These are phyloP conservation scores for Cucumis variabilis DNA, from an alignment of 331 rosid species.

Conservation along the genomic window DNA sequence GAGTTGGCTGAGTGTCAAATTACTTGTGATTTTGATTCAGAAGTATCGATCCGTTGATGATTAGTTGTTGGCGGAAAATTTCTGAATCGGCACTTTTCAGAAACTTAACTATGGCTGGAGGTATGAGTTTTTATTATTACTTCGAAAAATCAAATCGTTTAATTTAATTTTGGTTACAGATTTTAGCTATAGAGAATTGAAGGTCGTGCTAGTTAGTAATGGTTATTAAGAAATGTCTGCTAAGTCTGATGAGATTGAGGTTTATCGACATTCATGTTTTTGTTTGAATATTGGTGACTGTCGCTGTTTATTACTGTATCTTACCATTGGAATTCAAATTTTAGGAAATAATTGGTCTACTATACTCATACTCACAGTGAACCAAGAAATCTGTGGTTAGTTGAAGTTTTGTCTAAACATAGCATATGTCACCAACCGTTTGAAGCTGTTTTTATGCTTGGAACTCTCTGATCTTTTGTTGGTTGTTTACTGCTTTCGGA, in stretches of 20 bases:
- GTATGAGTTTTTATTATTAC: slow-evolving; percentile 1
- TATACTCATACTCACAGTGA: neutral
- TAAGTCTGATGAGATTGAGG: neutral
- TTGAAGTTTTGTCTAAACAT: neutral
- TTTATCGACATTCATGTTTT: slow-evolving; percentile 2
- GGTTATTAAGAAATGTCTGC: neutral
- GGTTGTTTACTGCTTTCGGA: neutral
- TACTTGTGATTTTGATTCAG: too few relatives aligned
- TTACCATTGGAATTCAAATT: neutral
- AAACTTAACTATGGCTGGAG: too few relatives aligned
- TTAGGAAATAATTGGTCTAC: neutral
- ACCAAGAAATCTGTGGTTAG: neutral
- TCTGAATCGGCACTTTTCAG: too few relatives aligned
- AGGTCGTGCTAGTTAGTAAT: neutral
- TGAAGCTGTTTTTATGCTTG: neutral
- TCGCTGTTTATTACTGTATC: neutral
- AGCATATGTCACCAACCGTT: neutral
- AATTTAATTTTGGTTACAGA: neutral
- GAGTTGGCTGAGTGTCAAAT: too few relatives aligned
- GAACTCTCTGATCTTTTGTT: neutral
- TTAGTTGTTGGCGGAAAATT: too few relatives aligned
- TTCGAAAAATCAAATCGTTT: neutral
- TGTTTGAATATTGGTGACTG: neutral
- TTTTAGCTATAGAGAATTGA: neutral
- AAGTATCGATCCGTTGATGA: too few relatives aligned